Evolutionary conservation across 1,284 basidiomycete genomes (phyloP).

Genomic region (Trichosporon sp.): DNA sequence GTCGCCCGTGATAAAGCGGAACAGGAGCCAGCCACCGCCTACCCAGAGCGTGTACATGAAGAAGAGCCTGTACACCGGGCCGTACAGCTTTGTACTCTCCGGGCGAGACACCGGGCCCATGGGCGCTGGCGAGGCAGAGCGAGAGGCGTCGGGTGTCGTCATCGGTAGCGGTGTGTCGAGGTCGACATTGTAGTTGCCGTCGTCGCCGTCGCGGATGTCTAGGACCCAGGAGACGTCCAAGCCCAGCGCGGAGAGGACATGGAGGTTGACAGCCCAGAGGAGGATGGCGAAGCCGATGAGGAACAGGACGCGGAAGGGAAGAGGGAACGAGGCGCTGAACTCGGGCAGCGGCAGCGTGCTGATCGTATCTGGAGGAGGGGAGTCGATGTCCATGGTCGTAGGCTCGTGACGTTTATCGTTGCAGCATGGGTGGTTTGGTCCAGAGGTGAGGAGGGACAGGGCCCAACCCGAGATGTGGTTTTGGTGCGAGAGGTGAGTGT

Average conservation of each 20-base stretch:
- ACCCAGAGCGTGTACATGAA: constrained; percentile 59
- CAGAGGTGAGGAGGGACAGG: neutral
- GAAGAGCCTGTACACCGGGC: constrained; percentile 65
- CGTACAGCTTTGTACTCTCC: constrained; percentile 51
- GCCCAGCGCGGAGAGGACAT: constrained; percentile 68
- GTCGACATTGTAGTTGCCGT: constrained; percentile 1
- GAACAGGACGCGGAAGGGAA: constrained; percentile 74
- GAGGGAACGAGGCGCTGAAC: constrained; percentile 63
- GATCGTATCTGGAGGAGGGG: constrained; percentile 27
- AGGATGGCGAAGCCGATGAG: constrained; percentile 66
- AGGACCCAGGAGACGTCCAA: constrained; percentile 69
- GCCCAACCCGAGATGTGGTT: neutral
- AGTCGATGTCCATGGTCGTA: constrained; percentile 47
- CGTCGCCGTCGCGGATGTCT: constrained; percentile 37
- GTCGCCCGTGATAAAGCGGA: constrained; percentile 58
- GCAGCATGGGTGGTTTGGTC: neutral
- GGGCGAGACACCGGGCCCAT: neutral
- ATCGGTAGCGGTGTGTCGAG: constrained; percentile 9
- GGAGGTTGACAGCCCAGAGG: constrained; percentile 81
- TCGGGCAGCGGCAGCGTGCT: constrained; percentile 41
- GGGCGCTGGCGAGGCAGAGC: neutral
- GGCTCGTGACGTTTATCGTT: neutral
- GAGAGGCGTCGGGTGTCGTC: neutral
- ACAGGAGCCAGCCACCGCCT: constrained; percentile 63
- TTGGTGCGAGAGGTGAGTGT: neutral